Evolutionary conservation across 2,329 filamentous ascomycete genomes (phyloP).

Genomic region (Bipolaris victoriae): DNA sequence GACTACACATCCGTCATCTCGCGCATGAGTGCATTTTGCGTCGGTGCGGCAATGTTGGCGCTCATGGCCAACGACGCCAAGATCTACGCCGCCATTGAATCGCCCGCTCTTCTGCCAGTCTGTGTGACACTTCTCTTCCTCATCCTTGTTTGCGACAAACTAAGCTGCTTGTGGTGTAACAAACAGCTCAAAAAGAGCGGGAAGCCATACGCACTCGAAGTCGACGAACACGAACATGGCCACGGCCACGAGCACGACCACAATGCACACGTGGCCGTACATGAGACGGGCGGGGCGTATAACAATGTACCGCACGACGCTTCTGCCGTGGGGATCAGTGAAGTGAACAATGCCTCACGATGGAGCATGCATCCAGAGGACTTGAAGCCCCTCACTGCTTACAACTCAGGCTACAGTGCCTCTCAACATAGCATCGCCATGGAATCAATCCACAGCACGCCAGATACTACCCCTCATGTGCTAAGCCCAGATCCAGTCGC

Average conservation of each 20-base stretch:
- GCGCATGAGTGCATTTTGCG: conserved; percentile 34
- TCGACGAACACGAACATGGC: conserved; percentile 33
- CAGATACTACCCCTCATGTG: background rate
- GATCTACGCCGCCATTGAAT: conserved; percentile 37
- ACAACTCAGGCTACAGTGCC: conserved; percentile 24
- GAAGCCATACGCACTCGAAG: conserved; percentile 39
- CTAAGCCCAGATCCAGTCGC: conserved; percentile 9
- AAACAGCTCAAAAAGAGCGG: conserved; percentile 38
- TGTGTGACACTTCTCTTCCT: conserved; percentile 46
- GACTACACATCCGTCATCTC: conserved; percentile 48
- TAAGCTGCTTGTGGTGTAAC: conserved; percentile 41
- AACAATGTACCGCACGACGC: background rate
- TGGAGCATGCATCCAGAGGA: conserved; percentile 15
- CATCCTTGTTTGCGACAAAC: conserved; percentile 38
- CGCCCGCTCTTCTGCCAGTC: conserved; percentile 45
- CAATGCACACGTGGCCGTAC: conserved; percentile 19
- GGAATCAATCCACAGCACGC: conserved; percentile 28
- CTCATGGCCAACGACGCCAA: conserved; percentile 31
- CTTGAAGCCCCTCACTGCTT: conserved; percentile 10
- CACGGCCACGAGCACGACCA: conserved; percentile 29
- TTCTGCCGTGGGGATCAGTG: background rate
- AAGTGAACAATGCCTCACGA: conserved; percentile 9
- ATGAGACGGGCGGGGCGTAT: conserved; percentile 10
- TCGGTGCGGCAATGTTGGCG: conserved; percentile 40
- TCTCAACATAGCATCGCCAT: conserved; percentile 24